phyloP scores from a whole-genome alignment of 805 yeast species.

The Ogataea degrootiae region DNA sequence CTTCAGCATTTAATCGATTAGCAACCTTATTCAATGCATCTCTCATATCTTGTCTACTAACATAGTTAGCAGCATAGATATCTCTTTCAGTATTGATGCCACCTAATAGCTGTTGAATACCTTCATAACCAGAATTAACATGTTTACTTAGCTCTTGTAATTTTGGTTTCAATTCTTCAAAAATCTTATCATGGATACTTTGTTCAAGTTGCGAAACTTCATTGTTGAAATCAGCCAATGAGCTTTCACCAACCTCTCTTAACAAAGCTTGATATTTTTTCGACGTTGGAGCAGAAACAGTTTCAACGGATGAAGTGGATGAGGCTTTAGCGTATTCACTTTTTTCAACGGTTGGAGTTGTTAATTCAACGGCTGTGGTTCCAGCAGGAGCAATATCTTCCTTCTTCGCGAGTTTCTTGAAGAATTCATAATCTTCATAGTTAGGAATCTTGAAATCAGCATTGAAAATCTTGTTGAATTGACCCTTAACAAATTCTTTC shows the following conservation, averaged over 20 bases:
- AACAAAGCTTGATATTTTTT: slow-evolving; percentile 29
- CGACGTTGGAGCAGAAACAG: slow-evolving; percentile 16
- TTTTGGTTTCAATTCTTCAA: slow-evolving; percentile 29
- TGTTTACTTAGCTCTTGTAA: slow-evolving; percentile 30
- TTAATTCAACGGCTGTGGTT: slow-evolving; percentile 1
- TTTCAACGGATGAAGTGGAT: slow-evolving; percentile 9
- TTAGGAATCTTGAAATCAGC: slow-evolving; percentile 27
- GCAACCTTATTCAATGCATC: slow-evolving; percentile 34
- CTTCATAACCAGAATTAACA: slow-evolving; percentile 24
- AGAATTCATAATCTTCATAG: slow-evolving; percentile 21
- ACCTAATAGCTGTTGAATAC: slow-evolving; percentile 22
- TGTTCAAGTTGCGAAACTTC: slow-evolving; percentile 31
- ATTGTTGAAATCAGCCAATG: slow-evolving; percentile 34
- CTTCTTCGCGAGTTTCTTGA: slow-evolving; percentile 14
- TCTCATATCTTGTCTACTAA: slow-evolving; percentile 45
- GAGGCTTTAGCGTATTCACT: slow-evolving; percentile 5
- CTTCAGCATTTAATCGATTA: slow-evolving; percentile 25
- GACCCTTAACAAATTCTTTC: slow-evolving; percentile 27
- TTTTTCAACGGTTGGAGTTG: slow-evolving; percentile 3
- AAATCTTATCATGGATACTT: slow-evolving; percentile 22
- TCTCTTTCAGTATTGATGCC: slow-evolving; percentile 19
- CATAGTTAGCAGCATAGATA: slow-evolving; percentile 21
- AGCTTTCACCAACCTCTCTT: slow-evolving; percentile 33
- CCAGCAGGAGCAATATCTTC: slow-evolving; percentile 1
- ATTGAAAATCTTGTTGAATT: slow-evolving; percentile 26